Percentiles rank a stretch among this genome's conserved stretches.
Conservation (phyloP, 2,329 filamentous ascomycete genomes). For the Aspergillus sp. region DNA sequence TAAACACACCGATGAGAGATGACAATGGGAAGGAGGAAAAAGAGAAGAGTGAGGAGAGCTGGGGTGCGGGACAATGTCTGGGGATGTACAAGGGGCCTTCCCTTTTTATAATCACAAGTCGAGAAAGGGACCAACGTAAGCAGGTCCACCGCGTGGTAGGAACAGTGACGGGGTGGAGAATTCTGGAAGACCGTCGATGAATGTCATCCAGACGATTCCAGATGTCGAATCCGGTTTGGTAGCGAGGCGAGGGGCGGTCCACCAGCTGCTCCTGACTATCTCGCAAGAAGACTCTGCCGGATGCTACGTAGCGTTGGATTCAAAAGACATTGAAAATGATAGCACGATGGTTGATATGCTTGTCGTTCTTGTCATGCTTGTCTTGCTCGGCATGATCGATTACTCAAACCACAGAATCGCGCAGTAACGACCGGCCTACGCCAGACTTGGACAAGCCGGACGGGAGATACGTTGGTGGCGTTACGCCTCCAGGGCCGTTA, state of each 20-base stretch:
- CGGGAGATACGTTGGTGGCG: slow-evolving; percentile 9
- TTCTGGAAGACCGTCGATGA: slow-evolving; percentile 8
- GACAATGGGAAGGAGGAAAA: neutral
- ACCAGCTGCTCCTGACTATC: slow-evolving; percentile 1
- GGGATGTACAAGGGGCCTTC: slow-evolving; percentile 14
- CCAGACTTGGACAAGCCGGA: neutral
- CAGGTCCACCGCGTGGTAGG: slow-evolving; percentile 1
- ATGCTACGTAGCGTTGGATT: neutral
- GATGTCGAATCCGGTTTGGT: slow-evolving; percentile 8
- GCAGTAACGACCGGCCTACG: neutral
- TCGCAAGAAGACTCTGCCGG: slow-evolving; percentile 3
- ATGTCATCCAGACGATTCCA: slow-evolving; percentile 13
- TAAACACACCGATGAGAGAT: neutral
- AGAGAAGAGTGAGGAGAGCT: neutral
- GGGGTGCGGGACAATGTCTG: slow-evolving; percentile 10
- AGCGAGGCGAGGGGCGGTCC: slow-evolving; percentile 4
- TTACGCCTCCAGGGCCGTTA: neutral
- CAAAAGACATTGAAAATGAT: neutral
- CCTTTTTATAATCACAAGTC: slow-evolving; percentile 9
- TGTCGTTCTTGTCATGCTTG: neutral
- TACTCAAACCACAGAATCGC: no score
- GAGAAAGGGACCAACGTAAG: slow-evolving; percentile 14
- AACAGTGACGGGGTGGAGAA: slow-evolving; percentile 7
- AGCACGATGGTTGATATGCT: neutral
- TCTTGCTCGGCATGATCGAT: no score